Evolutionary conservation across 2,329 filamentous ascomycete species (phyloP), one percentile per base, ranked within the genome.

Genomic region (Cladorrhinum sp.): DNA sequence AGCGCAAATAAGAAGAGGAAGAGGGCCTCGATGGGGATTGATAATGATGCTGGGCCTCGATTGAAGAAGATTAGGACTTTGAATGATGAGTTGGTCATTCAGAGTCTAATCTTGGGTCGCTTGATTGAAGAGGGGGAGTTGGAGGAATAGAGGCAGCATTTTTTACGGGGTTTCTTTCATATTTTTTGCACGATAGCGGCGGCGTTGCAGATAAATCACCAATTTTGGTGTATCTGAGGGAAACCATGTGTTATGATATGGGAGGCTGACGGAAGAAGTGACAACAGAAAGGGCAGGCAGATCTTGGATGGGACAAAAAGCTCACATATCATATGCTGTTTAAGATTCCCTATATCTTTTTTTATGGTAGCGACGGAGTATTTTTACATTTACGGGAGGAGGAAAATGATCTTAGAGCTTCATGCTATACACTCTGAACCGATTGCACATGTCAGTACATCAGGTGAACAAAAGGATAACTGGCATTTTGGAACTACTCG

Each of bases 51-150:
- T 20, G 68, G 72, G 25, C 70, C 76, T 16, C 69, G 76, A 49
- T 77, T 80, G 12, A 79, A 81, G 67, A 82, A 75, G 62, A 79
- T 92, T 38, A 83, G 82, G 64, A 82, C 95, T 50, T 83, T 96
- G 56, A 89, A 87, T 59, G 89, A 96, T 72, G 93, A 98, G 75
- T 86, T 93, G 71, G 86, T 98, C 22, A 87, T 96, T 58, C 93
- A 99, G 79, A 97, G 92, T 73, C 78, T 98, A 61, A 97, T 99
- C 64, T 73, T 96, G 55, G 93, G 93, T 0, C 85, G 86, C 62
- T 76, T 97, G 66, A 84, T 92, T 56, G 88, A 91, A 63, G 83
- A 85, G 54, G 80, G 77, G 12, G 81, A 85, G 66, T 69, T 78
- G 62, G 58, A 65, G 18, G 64, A 58, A 20, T 69, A 60, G 56